Base-by-base conservation (phyloP, 306 rosid species). In the Carpinus fangiana region DNA sequence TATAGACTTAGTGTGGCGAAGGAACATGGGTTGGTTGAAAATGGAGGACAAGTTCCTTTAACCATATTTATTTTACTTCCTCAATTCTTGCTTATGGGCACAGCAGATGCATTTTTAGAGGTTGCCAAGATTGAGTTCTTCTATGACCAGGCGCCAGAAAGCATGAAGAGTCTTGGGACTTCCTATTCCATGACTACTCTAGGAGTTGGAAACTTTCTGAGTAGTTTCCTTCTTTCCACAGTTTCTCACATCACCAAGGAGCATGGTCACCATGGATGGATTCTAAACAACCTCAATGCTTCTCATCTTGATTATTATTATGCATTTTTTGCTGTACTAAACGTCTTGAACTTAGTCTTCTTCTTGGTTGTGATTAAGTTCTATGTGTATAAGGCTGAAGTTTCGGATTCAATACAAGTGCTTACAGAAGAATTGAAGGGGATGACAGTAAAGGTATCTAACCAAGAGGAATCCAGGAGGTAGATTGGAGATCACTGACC, bases 91-190 rank as follows among this genome's bases (percentile, higher is more conserved):
- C 89, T 95, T 0, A 85, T 92, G 86, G 98, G 98, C 23, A 85
- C 83, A 31, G 93, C 97, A 0, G 97, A 92, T 81, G 92, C 96
- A 7, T 95, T 92, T 74, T 55, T 88, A 10, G 97, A 91, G 76
- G 91, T 92, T 70, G 97, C 97, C 7, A 90, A 88, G 81, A 72
- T 95, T 13, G 98, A 95, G 55, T 95, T 95, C 74, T 95, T 95
- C 86, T 92, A 95, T 46, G 98, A 95, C 48, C 98, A 95, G 68
- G 93, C 97, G 34, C 98, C 97, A 0, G 97, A 90, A 73, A 85
- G 81, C n/a, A 92, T 92, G 97, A 92, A 92, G 77, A 92, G 97
- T 38, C 90, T 92, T 53, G 97, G 98, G 57, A 92, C 96, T 60
- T 92, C 97, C 0, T 92, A 84, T 57, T 62, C 89, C 82, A 89